phyloP scores from a whole-genome alignment of 805 yeast species.

The Lachancea sp. region DNA sequence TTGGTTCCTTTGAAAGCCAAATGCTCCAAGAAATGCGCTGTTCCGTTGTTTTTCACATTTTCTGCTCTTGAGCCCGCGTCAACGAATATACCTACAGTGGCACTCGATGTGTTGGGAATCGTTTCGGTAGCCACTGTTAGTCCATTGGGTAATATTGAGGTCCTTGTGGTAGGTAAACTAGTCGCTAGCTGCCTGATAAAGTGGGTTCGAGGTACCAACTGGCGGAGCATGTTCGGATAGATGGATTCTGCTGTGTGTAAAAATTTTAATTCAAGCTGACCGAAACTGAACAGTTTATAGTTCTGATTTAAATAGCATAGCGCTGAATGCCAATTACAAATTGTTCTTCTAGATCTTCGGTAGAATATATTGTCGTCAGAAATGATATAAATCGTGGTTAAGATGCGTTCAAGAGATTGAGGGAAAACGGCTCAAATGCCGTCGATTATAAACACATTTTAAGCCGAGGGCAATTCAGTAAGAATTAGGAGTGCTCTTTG shows the following conservation, averaged over 20 bases:
- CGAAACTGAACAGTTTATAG: background rate
- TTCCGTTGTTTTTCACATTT: conserved; percentile 74
- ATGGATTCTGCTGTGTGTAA: background rate
- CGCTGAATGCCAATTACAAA: too few relatives aligned
- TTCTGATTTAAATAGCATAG: too few relatives aligned
- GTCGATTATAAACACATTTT: too few relatives aligned
- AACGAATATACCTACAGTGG: conserved; percentile 97
- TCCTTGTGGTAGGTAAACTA: conserved; percentile 43
- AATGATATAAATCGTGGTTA: too few relatives aligned
- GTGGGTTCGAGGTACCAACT: background rate
- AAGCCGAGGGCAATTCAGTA: too few relatives aligned
- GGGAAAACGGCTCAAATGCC: too few relatives aligned
- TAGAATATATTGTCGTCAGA: too few relatives aligned
- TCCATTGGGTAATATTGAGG: conserved; percentile 82
- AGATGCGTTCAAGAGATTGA: too few relatives aligned
- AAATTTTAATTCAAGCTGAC: background rate
- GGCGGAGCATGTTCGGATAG: conserved; percentile 2
- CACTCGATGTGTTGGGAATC: conserved; percentile 83
- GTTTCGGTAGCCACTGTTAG: conserved; percentile 87
- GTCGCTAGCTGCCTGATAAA: conserved; percentile 6
- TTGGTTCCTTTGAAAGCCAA: conserved; percentile 93
- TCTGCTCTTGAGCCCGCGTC: conserved; percentile 99
- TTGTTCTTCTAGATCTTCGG: too few relatives aligned
- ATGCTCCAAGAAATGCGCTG: conserved; percentile 97
- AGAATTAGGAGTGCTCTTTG: too few relatives aligned